Conservation (phyloP, 768 basidiomycete species). For the Leccinum boreale region DNA sequence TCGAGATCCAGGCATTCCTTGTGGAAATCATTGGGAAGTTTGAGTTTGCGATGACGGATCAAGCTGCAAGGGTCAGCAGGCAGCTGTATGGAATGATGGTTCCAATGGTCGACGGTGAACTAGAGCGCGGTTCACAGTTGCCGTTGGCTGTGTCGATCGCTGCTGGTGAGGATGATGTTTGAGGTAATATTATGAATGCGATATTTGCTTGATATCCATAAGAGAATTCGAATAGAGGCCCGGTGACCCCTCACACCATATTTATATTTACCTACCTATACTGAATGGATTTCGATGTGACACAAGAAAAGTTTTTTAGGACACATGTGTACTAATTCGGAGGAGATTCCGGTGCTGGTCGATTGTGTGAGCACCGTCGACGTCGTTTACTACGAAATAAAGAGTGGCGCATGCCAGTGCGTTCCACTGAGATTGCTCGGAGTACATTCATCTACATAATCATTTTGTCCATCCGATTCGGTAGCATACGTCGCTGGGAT, state of each 20-base stretch:
- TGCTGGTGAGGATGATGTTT: background rate
- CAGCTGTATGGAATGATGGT: slow-evolving; percentile 26
- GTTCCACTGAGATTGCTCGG: no score
- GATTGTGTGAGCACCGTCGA: no score
- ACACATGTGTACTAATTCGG: no score
- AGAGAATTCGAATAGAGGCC: no score
- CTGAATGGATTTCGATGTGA: no score
- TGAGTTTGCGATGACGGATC: slow-evolving; percentile 35
- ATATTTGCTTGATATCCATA: no score
- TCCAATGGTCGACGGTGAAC: slow-evolving; percentile 32
- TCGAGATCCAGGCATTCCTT: background rate
- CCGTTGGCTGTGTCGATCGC: slow-evolving; percentile 13
- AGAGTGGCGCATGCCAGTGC: no score
- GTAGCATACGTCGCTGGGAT: slow-evolving; percentile 32
- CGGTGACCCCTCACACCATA: no score
- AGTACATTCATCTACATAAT: background rate
- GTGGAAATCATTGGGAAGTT: slow-evolving; percentile 53
- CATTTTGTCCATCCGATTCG: slow-evolving; percentile 59
- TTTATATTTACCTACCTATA: no score
- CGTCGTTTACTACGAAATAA: no score
- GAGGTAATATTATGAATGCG: background rate
- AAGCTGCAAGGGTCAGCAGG: slow-evolving; percentile 26
- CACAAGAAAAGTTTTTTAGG: no score
- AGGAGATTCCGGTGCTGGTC: no score
- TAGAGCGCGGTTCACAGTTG: slow-evolving; percentile 26